phyloP scores from a whole-genome alignment of 2,329 filamentous ascomycete species.

The Leptodontidium sp. region DNA sequence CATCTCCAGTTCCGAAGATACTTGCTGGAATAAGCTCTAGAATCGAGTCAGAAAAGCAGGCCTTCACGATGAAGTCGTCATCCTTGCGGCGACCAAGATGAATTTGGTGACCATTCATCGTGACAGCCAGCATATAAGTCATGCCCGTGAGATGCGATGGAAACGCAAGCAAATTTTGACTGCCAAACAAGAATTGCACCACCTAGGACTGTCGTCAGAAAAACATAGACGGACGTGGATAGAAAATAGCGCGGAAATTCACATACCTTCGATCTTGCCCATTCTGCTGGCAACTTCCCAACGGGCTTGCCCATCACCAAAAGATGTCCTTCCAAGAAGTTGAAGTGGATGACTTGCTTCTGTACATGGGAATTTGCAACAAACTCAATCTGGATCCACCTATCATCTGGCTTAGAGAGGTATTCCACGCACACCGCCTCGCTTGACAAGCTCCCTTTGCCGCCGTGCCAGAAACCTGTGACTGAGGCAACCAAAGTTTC shows the following conservation, averaged over 20 bases:
- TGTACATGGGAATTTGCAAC: constrained; percentile 49
- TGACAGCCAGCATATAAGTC: constrained; percentile 53
- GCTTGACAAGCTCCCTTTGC: constrained; percentile 33
- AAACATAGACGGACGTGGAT: not conserved
- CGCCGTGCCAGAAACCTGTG: constrained; percentile 53
- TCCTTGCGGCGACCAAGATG: constrained; percentile 60
- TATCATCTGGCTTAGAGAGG: constrained; percentile 40
- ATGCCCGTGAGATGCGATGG: constrained; percentile 63
- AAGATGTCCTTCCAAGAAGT: constrained; percentile 57
- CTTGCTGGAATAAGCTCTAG: constrained; percentile 49
- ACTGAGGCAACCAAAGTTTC: constrained; percentile 49
- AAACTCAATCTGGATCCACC: constrained; percentile 49
- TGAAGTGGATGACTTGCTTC: constrained; percentile 52
- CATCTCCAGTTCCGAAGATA: constrained; percentile 40
- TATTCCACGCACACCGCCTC: constrained; percentile 40
- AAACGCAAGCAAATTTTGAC: constrained; percentile 58
- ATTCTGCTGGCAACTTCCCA: constrained; percentile 61
- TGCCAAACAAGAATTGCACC: constrained; percentile 62
- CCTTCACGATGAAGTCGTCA: constrained; percentile 53
- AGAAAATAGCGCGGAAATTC: not conserved
- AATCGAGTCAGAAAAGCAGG: constrained; percentile 40
- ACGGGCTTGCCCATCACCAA: constrained; percentile 57
- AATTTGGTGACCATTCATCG: constrained; percentile 53
- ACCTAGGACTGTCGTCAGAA: constrained; percentile 40
- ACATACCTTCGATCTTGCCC: constrained; percentile 38